Evolutionary conservation across 208 protist species (phyloP).

Genomic region (Trypanosoma rangeli): DNA sequence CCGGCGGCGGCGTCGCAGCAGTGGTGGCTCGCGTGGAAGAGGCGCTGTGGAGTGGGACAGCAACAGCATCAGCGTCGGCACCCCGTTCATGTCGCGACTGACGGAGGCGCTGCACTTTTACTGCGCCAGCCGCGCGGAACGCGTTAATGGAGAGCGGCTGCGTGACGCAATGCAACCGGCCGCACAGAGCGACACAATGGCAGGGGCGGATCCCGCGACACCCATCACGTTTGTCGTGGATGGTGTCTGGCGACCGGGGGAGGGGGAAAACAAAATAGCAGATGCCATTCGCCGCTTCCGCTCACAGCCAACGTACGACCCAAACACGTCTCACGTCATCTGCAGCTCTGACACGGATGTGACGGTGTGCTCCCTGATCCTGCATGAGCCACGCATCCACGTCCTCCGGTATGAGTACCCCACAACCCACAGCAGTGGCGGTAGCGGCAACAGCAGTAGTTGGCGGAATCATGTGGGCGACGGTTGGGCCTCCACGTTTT

Average conservation of each 20-base stretch:
- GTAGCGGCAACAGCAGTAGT: not conserved
- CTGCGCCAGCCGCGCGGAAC: conserved; percentile 76
- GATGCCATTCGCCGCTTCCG: conserved; percentile 80
- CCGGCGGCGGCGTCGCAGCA: conserved; percentile 89
- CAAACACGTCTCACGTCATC: conserved; percentile 97
- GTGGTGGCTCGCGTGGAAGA: conserved; percentile 39
- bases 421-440: not conserved
- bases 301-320: conserved; percentile 91
- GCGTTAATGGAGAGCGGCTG: conserved; percentile 84
- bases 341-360: conserved; percentile 99
- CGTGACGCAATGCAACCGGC: conserved; percentile 23
- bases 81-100: conserved; percentile 81
- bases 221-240: conserved; percentile 93
- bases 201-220: not conserved
- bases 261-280: conserved; percentile 95
- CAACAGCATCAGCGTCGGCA: conserved; percentile 86
- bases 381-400: conserved; percentile 97
- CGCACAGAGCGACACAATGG: not conserved
- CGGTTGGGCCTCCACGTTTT: conserved; percentile 79
- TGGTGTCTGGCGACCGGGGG: conserved; percentile 95
- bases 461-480: conserved; percentile 31
- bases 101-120: conserved; percentile 80
- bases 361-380: conserved; percentile 95
- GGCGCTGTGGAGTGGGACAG: conserved; percentile 56
- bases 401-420: conserved; percentile 97